Percentiles rank a stretch among this genome's conserved stretches.
Evolutionary conservation across 371 early-diverging fungal species (phyloP).

Genomic region (Mortierella sp.): DNA sequence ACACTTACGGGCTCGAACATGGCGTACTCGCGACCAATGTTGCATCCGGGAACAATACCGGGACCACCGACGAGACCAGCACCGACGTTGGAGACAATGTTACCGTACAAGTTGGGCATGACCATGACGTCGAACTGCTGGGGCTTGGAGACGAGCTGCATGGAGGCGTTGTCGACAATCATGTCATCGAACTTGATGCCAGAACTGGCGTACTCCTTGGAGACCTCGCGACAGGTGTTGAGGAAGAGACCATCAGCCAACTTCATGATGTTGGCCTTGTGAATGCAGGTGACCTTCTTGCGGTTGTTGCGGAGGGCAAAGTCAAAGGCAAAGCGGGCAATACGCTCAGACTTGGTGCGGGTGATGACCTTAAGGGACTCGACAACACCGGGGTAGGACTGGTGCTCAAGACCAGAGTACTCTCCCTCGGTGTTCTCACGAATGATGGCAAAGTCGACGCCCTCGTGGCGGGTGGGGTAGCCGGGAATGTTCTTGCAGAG

Average conservation of each 20-base stretch:
- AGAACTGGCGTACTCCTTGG: constrained; percentile 89
- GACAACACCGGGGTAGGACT: constrained; percentile 97
- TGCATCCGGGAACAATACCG: constrained; percentile 95
- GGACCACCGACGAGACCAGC: constrained; percentile 97
- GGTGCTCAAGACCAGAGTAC: constrained; percentile 98
- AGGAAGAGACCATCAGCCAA: constrained; percentile 97
- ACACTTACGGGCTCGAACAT: constrained; percentile 89
- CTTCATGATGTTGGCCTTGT: constrained; percentile 99
- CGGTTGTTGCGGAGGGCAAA: constrained; percentile 95
- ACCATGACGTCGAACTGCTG: constrained; percentile 98
- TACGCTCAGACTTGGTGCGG: constrained; percentile 94
- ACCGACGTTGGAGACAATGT: constrained; percentile 96
- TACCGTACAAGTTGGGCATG: constrained; percentile 98
- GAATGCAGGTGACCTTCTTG: constrained; percentile 97
- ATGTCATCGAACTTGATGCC: constrained; percentile 95
- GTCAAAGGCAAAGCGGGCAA: constrained; percentile 98
- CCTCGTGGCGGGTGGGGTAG: constrained; percentile 84
- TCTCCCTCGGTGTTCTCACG: constrained; percentile 99
- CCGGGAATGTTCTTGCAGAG: constrained; percentile 89
- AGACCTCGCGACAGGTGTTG: constrained; percentile 92
- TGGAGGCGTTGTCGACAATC: constrained; percentile 99
- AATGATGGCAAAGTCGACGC: constrained; percentile 96
- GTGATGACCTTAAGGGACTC: constrained; percentile 98
- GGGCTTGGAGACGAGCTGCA: constrained; percentile 97
- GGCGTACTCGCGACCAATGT: constrained; percentile 96